Evolutionary conservation across 371 early-diverging fungal genomes (phyloP).

Genomic region (Haplosporangium sp.): DNA sequence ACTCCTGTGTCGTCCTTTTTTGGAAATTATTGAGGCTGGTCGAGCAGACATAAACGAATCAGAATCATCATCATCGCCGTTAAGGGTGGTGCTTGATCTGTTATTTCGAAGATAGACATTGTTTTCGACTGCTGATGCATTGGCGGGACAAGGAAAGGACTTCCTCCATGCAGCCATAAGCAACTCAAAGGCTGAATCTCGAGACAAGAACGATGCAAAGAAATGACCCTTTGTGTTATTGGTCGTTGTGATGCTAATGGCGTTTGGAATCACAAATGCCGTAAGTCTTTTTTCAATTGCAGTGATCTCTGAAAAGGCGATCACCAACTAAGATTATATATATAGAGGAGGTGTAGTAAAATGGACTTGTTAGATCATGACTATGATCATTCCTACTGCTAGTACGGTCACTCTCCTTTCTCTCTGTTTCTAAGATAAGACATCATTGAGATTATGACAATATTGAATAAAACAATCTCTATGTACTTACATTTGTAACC

Average conservation of each 20-base stretch:
- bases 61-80: conserved; percentile 43
- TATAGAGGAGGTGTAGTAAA: not conserved
- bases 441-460: not conserved
- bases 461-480: conserved; percentile 72
- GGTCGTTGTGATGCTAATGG: conserved; percentile 80
- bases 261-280: conserved; percentile 87
- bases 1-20: conserved; percentile 30
- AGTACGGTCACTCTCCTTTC: not conserved
- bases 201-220: conserved; percentile 85
- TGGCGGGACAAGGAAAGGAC: conserved; percentile 51
- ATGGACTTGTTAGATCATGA: not conserved
- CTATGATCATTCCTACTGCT: not conserved
- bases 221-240: conserved; percentile 64
- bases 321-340: conserved; percentile 68
- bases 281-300: conserved; percentile 84
- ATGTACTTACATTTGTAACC: conserved; percentile 79
- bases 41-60: conserved; percentile 49
- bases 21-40: conserved; percentile 17
- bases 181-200: conserved; percentile 81
- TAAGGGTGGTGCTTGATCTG: conserved; percentile 25
- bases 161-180: conserved; percentile 79
- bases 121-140: conserved; percentile 23
- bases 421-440: not conserved
- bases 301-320: conserved; percentile 86
- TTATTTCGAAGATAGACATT: conserved; percentile 27